Evolutionary conservation across 805 yeast species (phyloP).

Genomic region (Lipomyces japonicus): DNA sequence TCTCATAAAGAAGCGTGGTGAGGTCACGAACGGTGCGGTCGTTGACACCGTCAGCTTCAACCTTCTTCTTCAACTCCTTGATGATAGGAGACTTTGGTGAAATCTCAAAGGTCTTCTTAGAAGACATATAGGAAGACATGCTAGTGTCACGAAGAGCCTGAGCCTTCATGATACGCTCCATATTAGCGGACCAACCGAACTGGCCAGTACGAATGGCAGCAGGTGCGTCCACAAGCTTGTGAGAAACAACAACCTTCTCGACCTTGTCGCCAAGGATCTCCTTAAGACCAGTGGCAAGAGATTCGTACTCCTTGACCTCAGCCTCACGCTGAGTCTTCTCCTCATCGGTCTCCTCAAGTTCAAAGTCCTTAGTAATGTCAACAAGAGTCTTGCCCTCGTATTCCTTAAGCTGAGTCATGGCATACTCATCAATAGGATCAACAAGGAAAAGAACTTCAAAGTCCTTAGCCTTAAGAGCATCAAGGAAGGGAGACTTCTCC

Average conservation of each 20-base stretch:
- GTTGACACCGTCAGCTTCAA: conserved; percentile 94
- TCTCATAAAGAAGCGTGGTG: conserved; percentile 93
- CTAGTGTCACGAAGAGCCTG: conserved; percentile 98
- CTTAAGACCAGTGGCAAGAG: conserved; percentile 91
- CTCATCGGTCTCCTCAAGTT: conserved; percentile 93
- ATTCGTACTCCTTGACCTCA: conserved; percentile 88
- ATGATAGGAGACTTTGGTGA: conserved; percentile 96
- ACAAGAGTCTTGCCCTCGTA: conserved; percentile 98
- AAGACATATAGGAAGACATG: conserved; percentile 99
- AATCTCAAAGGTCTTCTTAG: conserved; percentile 98
- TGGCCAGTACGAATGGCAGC: conserved; percentile 99
- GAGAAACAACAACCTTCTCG: conserved; percentile 98
- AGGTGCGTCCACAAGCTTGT: conserved; percentile 96
- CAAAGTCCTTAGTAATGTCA: conserved; percentile 98
- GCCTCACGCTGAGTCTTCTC: conserved; percentile 93
- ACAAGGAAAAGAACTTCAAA: conserved; percentile 96
- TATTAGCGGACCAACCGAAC: conserved; percentile 99
- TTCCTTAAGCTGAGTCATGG: conserved; percentile 98
- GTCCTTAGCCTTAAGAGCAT: conserved; percentile 96
- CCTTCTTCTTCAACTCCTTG: conserved; percentile 92
- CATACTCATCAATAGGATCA: conserved; percentile 99
- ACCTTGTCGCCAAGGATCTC: conserved; percentile 97
- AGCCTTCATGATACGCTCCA: conserved; percentile 99
- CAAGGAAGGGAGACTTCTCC: conserved; percentile 98
- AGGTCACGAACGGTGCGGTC: conserved; percentile 98